phyloP scores from a whole-genome alignment of 1,139 yeast genomes.

The Blastobotrys illinoisensis region DNA sequence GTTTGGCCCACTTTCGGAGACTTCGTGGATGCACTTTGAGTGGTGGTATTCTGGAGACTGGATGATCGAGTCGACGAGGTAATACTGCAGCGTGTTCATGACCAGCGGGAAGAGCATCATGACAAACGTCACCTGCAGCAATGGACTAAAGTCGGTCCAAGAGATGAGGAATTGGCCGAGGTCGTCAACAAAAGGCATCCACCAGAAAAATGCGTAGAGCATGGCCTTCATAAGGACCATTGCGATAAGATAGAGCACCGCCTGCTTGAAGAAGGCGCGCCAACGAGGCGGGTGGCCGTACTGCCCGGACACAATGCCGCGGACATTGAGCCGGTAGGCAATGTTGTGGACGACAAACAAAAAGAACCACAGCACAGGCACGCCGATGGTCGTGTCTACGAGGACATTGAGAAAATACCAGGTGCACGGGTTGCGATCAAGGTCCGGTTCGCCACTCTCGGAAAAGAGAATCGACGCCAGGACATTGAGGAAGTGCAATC shows the following conservation, averaged over 20 bases:
- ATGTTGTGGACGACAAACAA: constrained; percentile 43
- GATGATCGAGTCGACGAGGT: constrained; percentile 81
- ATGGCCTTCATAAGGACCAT: constrained; percentile 51
- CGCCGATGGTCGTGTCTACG: constrained; percentile 93
- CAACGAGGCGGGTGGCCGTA: constrained; percentile 71
- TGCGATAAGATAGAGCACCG: constrained; percentile 58
- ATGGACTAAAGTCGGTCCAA: constrained; percentile 78
- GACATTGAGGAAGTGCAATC: constrained; percentile 78
- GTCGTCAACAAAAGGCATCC: constrained; percentile 49
- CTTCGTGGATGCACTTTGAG: background rate
- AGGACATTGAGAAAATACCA: constrained; percentile 89
- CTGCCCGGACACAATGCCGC: constrained; percentile 73
- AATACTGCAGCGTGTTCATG: constrained; percentile 82
- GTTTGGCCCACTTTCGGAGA: background rate
- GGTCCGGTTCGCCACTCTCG: constrained; percentile 29
- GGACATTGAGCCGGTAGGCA: constrained; percentile 45
- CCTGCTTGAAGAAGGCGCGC: constrained; percentile 66
- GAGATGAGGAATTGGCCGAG: constrained; percentile 59
- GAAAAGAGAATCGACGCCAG: constrained; percentile 57
- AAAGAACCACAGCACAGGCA: constrained; percentile 64
- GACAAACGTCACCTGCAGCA: constrained; percentile 77
- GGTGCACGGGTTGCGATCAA: constrained; percentile 36
- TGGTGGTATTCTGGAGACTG: constrained; percentile 45
- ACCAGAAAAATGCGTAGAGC: constrained; percentile 51
- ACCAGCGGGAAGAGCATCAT: constrained; percentile 54